Percentiles rank a stretch among this genome's conserved stretches.
Evolutionary conservation across 2,329 filamentous ascomycete species (phyloP).

Genomic region (Colletotrichum truncatum): DNA sequence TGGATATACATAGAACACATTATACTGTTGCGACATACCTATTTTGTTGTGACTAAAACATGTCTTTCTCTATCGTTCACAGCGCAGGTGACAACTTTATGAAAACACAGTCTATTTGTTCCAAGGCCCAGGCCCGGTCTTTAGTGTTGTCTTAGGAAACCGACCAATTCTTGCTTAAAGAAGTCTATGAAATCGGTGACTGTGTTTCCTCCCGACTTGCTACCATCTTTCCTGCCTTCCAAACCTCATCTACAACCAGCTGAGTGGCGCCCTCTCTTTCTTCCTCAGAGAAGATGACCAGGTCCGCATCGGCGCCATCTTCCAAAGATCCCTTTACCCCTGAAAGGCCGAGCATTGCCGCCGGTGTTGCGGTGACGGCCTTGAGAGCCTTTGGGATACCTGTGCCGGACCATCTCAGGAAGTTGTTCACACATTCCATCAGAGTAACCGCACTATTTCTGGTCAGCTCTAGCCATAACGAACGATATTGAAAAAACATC

Average conservation of each 20-base stretch:
- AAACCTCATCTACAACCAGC: constrained; percentile 77
- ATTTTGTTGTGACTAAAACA: too few relatives aligned
- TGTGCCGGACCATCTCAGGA: constrained; percentile 77
- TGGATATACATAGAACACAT: too few relatives aligned
- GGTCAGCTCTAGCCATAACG: constrained; percentile 6
- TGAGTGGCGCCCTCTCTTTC: constrained; percentile 53
- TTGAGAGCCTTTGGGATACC: constrained; percentile 74
- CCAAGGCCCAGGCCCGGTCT: background rate
- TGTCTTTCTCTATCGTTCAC: too few relatives aligned
- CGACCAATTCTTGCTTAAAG: background rate
- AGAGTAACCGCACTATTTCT: constrained; percentile 70
- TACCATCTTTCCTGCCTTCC: constrained; percentile 77
- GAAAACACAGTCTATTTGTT: constrained; percentile 2
- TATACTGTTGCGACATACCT: too few relatives aligned
- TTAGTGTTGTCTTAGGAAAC: background rate
- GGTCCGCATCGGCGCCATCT: constrained; percentile 72
- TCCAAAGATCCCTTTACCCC: constrained; percentile 72
- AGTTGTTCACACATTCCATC: constrained; percentile 86
- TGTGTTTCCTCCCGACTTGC: constrained; percentile 34
- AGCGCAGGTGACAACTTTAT: too few relatives aligned
- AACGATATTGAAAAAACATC: constrained; percentile 39
- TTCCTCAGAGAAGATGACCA: constrained; percentile 73
- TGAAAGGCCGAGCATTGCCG: constrained; percentile 76
- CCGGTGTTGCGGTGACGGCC: constrained; percentile 80
- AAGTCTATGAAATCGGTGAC: constrained; percentile 13